Evolutionary conservation across 78 protist genomes (phyloP).

Genomic region (Dictyostelium purpureum): DNA sequence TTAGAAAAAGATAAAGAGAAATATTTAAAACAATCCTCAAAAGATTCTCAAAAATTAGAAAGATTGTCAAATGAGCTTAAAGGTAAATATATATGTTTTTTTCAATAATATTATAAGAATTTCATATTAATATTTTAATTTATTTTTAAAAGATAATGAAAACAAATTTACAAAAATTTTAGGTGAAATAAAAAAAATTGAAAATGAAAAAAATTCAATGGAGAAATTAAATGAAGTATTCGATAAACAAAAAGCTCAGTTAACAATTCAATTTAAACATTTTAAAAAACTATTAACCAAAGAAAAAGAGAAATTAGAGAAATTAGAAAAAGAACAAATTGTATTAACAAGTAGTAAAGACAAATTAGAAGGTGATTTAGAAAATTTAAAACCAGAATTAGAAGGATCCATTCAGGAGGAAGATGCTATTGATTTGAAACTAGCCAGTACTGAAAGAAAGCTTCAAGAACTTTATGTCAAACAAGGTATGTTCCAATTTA

Average conservation of each 20-base stretch:
- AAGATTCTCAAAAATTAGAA: neutral
- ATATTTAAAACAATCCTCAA: neutral
- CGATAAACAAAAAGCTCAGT: constrained; percentile 38
- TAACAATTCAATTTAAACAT: constrained; percentile 28
- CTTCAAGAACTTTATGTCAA: constrained; percentile 83
- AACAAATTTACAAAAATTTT: neutral
- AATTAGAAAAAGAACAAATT: neutral
- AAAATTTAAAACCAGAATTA: constrained; percentile 4
- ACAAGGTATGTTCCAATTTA: constrained; percentile 84
- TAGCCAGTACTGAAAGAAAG: constrained; percentile 14
- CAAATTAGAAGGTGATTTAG: neutral
- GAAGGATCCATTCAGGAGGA: neutral
- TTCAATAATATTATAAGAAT: neutral
- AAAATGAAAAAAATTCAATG: neutral
- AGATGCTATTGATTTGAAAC: neutral
- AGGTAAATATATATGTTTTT: neutral
- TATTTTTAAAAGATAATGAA: neutral
- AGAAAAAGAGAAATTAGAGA: neutral
- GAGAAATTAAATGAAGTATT: constrained; percentile 40
- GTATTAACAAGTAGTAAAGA: neutral
- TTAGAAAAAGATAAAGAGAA: constrained; percentile 12
- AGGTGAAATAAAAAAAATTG: constrained; percentile 32
- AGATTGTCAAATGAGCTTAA: neutral
- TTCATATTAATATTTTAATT: neutral
- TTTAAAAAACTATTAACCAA: constrained; percentile 8